Conservation (phyloP, 805 yeast species). For the Sungouiella thailandica region DNA sequence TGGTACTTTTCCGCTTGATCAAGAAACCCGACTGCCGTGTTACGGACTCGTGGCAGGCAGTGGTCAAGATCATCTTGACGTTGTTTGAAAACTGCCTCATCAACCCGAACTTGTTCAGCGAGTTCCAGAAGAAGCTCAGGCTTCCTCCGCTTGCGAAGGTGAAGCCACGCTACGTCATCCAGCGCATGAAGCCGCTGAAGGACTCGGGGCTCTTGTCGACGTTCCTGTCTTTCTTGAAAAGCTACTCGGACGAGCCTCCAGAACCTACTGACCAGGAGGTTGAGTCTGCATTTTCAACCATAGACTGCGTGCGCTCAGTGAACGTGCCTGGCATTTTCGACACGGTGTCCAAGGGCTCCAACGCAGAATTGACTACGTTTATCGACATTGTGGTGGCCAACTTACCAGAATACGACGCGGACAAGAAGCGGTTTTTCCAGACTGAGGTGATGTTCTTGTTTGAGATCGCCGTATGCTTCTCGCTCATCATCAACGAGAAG, state of each 20-base stretch:
- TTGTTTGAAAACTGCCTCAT: slow-evolving; percentile 71
- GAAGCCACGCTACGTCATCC: slow-evolving; percentile 61
- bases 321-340: slow-evolving; percentile 53
- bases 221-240: slow-evolving; percentile 85
- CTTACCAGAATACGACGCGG: slow-evolving; percentile 24
- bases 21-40: slow-evolving; percentile 51
- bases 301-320: slow-evolving; percentile 77
- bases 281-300: slow-evolving; percentile 74
- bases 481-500: slow-evolving; percentile 24
- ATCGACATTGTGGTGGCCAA: slow-evolving; percentile 21
- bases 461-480: slow-evolving; percentile 39
- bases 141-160: slow-evolving; percentile 56
- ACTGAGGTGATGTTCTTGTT: slow-evolving; percentile 43
- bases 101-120: slow-evolving; percentile 54
- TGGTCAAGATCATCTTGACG: slow-evolving; percentile 55
- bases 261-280: slow-evolving; percentile 95
- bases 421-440: slow-evolving; percentile 39
- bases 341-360: slow-evolving; percentile 36
- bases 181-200: slow-evolving; percentile 58
- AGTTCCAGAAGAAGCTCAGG: slow-evolving; percentile 54
- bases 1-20: slow-evolving; percentile 75
- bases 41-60: slow-evolving; percentile 54
- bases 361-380: slow-evolving; percentile 36
- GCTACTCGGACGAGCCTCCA: slow-evolving; percentile 76
- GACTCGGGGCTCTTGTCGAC: slow-evolving; percentile 83